phyloP scores from a whole-genome alignment of 2,329 filamentous ascomycete species.

The Neocucurbitaria cava region DNA sequence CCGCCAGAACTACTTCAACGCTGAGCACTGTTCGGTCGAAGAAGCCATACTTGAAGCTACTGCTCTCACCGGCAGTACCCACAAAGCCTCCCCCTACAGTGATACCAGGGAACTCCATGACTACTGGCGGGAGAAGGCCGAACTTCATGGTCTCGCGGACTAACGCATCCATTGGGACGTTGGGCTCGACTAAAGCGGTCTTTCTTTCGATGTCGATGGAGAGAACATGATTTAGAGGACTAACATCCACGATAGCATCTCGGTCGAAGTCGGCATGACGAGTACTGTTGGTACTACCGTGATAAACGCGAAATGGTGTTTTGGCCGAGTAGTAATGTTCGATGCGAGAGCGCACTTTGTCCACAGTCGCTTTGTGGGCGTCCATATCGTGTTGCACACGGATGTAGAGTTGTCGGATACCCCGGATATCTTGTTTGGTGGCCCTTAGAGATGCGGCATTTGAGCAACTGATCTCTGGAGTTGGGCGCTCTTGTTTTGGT shows the following conservation, averaged over 20 bases:
- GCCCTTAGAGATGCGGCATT: no score
- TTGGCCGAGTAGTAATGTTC: slow-evolving; percentile 34
- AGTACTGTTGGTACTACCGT: slow-evolving; percentile 79
- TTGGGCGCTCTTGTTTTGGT: neutral
- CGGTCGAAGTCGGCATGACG: slow-evolving; percentile 56
- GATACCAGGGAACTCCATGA: slow-evolving; percentile 76
- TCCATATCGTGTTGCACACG: slow-evolving; percentile 36
- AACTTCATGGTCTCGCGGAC: slow-evolving; percentile 63
- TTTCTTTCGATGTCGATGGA: slow-evolving; percentile 59
- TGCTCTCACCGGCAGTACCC: slow-evolving; percentile 72
- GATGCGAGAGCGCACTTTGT: slow-evolving; percentile 27
- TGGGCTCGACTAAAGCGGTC: slow-evolving; percentile 71
- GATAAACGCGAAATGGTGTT: slow-evolving; percentile 61
- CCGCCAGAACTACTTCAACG: slow-evolving; percentile 68
- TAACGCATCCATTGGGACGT: slow-evolving; percentile 71
- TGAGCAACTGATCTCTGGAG: neutral
- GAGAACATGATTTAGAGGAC: slow-evolving; percentile 67
- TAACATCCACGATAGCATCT: slow-evolving; percentile 67
- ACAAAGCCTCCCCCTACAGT: slow-evolving; percentile 72
- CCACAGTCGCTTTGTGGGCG: slow-evolving; percentile 28
- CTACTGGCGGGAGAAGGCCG: slow-evolving; percentile 67
- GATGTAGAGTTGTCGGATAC: neutral
- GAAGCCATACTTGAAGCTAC: slow-evolving; percentile 70
- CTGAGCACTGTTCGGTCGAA: slow-evolving; percentile 69
- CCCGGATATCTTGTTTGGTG: neutral